Evolutionary conservation across 2,329 filamentous ascomycete genomes (phyloP).

Genomic region (Colletotrichum cuscutae): DNA sequence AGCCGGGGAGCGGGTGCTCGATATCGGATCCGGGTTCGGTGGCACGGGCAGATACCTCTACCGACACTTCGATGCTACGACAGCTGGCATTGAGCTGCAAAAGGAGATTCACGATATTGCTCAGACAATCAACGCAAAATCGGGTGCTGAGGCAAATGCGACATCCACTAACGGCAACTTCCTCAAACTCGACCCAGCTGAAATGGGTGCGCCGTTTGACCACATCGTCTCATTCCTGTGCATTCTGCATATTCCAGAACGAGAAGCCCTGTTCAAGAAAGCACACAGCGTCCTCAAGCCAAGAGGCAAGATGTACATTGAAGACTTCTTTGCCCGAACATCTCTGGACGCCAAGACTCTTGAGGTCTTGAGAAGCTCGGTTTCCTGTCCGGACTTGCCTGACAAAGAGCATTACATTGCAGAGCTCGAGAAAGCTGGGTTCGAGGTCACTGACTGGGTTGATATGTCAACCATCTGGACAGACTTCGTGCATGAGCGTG

Average conservation of each 20-base stretch:
- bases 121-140: conserved; percentile 32
- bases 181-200: conserved; percentile 2
- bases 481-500: conserved; percentile 35
- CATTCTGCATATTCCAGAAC: conserved; percentile 36
- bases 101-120: conserved; percentile 37
- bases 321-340: conserved; percentile 37
- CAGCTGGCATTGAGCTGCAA: conserved; percentile 37
- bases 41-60: conserved; percentile 38
- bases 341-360: conserved; percentile 4
- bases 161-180: conserved; percentile 36
- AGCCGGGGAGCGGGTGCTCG: conserved; percentile 32
- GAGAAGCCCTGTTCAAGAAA: conserved; percentile 32
- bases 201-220: conserved; percentile 27
- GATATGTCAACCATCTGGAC: conserved; percentile 36
- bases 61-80: conserved; percentile 27
- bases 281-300: conserved; percentile 24
- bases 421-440: conserved; percentile 34
- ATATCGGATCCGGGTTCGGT: conserved; percentile 38
- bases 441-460: conserved; percentile 30
- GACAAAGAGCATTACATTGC: conserved; percentile 24
- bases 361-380: conserved; percentile 24
- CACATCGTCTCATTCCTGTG: conserved; percentile 38
- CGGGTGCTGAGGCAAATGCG: conserved; percentile 18
- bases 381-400: conserved; percentile 36
- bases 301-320: conserved; percentile 36